These are phyloP conservation scores for Thielaviopsis musarum DNA, from an alignment of 2,329 filamentous ascomycete species.

Conservation along the genomic window DNA sequence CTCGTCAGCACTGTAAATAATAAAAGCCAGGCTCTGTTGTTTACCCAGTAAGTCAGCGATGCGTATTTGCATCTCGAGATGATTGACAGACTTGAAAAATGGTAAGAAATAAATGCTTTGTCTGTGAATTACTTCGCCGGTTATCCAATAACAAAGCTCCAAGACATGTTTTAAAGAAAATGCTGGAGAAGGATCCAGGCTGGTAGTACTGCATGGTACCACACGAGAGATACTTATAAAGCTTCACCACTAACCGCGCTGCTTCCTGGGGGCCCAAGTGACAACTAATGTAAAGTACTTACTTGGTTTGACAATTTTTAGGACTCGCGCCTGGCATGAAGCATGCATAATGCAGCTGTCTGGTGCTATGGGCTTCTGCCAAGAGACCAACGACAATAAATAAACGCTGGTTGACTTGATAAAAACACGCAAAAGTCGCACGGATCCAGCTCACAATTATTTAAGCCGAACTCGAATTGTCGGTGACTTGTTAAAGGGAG, in stretches of 20 bases:
- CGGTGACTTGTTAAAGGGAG: background rate
- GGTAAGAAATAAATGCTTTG: no score
- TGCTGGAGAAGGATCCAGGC: background rate
- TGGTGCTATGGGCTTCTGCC: no score
- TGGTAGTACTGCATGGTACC: background rate
- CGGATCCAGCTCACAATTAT: background rate
- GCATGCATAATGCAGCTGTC: no score
- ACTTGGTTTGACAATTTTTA: no score
- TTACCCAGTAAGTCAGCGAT: background rate
- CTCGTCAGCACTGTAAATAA: background rate
- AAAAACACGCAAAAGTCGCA: background rate
- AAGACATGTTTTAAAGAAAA: background rate
- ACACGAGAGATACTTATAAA: background rate
- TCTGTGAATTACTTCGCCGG: background rate
- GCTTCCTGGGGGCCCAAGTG: background rate
- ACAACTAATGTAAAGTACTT: no score
- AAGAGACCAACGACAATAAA: no score
- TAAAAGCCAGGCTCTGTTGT: background rate
- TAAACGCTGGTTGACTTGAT: no score
- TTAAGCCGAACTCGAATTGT: background rate
- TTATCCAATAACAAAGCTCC: background rate
- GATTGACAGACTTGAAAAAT: background rate
- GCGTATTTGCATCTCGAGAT: background rate
- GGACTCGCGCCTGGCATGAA: no score
- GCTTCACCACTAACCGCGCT: background rate